Percentiles rank a stretch among this genome's conserved stretches.
Conservation (phyloP, 2,329 filamentous ascomycete species). For the Fusarium buharicum region DNA sequence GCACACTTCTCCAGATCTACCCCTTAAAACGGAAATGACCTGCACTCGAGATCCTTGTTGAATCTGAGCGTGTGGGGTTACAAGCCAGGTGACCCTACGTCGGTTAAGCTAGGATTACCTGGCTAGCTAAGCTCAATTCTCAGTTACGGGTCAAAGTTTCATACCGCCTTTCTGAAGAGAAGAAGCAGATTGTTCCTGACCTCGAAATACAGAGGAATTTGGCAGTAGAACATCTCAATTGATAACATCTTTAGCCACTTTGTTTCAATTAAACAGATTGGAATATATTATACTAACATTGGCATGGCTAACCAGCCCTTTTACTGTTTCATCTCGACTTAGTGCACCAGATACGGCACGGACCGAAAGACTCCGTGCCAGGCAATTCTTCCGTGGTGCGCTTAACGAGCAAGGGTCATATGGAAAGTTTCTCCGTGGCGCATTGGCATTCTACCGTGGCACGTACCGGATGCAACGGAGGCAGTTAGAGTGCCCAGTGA, state of each 20-base stretch:
- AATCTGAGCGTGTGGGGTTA: no score
- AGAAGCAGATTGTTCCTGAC: no score
- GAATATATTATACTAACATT: no score
- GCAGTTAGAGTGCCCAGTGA: slow-evolving; percentile 1
- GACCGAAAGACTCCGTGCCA: slow-evolving; percentile 7
- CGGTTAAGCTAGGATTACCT: not conserved
- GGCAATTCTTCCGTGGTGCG: slow-evolving; percentile 32
- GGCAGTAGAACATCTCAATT: no score
- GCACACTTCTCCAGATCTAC: not conserved
- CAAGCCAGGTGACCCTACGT: not conserved
- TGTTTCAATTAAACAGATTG: no score
- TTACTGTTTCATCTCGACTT: slow-evolving; percentile 6
- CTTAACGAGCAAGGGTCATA: not conserved
- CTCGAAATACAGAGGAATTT: no score
- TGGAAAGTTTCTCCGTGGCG: not conserved
- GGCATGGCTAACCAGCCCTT: not conserved
- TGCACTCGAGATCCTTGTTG: no score
- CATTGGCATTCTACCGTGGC: not conserved
- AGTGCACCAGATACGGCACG: slow-evolving; percentile 10
- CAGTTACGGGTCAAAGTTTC: no score
- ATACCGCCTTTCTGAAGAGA: no score
- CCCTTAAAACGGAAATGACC: not conserved
- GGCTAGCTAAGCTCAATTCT: no score
- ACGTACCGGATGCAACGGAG: not conserved
- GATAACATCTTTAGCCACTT: no score